phyloP scores from a whole-genome alignment of 1,284 basidiomycete species.

The Tremellales sp. region DNA sequence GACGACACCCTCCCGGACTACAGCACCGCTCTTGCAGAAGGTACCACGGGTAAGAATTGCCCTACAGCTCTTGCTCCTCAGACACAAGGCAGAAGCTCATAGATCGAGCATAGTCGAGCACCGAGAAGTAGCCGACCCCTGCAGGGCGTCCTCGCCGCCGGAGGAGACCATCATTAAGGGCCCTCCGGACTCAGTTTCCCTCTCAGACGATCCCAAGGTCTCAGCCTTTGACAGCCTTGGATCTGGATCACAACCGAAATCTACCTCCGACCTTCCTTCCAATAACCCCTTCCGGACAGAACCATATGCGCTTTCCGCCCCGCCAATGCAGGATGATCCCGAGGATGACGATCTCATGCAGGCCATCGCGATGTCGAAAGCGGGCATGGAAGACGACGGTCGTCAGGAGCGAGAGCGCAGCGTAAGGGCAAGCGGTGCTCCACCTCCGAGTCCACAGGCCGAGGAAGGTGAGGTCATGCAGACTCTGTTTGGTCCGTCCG shows the following conservation, averaged over 20 bases:
- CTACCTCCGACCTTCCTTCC: too few species aligned
- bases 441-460: conserved; percentile 34
- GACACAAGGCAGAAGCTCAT: not conserved
- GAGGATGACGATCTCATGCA: conserved; percentile 24
- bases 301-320: not conserved
- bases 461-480: conserved; percentile 7
- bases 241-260: too few species aligned
- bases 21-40: not conserved
- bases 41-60: not conserved
- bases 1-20: not conserved
- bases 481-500: conserved; percentile 35
- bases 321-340: conserved; percentile 1
- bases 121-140: conserved; percentile 2
- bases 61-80: not conserved
- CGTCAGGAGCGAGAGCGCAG: conserved; percentile 29
- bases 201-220: not conserved
- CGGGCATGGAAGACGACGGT: conserved; percentile 5
- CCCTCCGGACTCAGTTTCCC: too few species aligned
- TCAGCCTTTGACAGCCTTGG: too few species aligned
- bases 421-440: conserved; percentile 35
- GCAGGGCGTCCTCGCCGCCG: not conserved
- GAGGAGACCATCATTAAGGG: not conserved
- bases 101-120: not conserved
- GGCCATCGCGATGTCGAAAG: conserved; percentile 20
- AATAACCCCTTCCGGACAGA: not conserved